A percentile compares a stretch with the other conserved stretches of the same genome.
Evolutionary conservation across 1,284 basidiomycete genomes (phyloP).

Genomic region (Heterobasidion parviporum): DNA sequence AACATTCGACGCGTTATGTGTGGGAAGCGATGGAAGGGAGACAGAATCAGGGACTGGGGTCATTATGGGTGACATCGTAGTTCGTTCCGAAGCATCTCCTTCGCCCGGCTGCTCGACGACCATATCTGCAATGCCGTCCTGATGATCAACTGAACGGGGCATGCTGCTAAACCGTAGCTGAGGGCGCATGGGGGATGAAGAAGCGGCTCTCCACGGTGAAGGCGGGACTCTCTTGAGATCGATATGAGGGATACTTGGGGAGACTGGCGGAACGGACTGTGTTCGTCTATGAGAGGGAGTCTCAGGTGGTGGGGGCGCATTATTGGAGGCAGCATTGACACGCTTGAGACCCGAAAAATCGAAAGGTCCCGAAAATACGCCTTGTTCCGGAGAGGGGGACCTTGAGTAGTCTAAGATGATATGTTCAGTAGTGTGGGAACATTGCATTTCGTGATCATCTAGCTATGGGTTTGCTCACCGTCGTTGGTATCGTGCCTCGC

Average conservation of each 20-base stretch:
- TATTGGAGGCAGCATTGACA: neutral
- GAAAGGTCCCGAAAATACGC: neutral
- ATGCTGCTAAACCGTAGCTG: constrained; percentile 2
- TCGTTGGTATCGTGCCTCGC: neutral
- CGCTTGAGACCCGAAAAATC: neutral
- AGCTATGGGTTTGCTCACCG: neutral
- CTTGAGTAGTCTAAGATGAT: neutral
- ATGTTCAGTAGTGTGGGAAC: neutral
- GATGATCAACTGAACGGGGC: neutral
- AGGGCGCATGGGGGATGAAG: neutral
- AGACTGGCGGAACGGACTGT: neutral
- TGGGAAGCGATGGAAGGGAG: too few species aligned
- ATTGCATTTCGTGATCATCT: too few species aligned
- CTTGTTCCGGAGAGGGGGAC: neutral
- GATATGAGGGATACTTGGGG: neutral
- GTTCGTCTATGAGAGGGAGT: neutral
- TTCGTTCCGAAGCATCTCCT: too few species aligned
- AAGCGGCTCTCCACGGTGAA: neutral
- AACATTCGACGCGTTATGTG: too few species aligned
- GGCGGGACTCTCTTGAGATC: neutral
- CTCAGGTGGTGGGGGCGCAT: neutral
- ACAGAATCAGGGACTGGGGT: too few species aligned
- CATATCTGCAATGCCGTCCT: neutral
- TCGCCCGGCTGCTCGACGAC: neutral
- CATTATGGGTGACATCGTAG: too few species aligned